These are phyloP conservation scores for Alternaria atra DNA, from an alignment of 2,329 filamentous ascomycete species.

Conservation along the genomic window DNA sequence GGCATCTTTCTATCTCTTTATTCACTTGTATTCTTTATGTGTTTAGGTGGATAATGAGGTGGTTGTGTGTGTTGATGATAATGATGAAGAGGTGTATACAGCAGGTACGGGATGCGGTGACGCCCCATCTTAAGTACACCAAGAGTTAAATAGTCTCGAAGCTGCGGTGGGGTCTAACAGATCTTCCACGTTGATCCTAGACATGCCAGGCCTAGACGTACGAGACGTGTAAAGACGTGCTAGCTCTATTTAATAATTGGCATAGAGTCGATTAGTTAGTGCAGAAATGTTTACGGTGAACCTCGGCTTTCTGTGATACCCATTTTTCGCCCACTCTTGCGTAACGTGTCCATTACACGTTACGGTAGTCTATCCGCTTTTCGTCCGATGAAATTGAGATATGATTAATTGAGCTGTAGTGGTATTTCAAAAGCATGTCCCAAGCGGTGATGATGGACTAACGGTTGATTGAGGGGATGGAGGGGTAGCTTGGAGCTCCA, in stretches of 20 bases:
- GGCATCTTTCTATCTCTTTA: constrained; percentile 31
- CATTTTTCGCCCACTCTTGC: constrained; percentile 8
- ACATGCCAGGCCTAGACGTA: constrained; percentile 1
- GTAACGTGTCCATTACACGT: background rate
- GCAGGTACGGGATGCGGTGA: background rate
- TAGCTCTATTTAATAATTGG: constrained; percentile 6
- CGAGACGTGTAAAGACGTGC: background rate
- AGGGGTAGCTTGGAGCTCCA: constrained; percentile 16
- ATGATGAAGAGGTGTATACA: background rate
- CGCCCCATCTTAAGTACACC: constrained; percentile 7
- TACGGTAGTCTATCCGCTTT: background rate
- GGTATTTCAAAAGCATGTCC: background rate
- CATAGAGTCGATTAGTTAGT: constrained; percentile 1
- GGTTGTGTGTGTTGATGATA: background rate
- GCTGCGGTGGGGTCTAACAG: constrained; percentile 6
- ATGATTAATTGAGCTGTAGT: background rate
- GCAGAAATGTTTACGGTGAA: constrained; percentile 14
- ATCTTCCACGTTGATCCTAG: constrained; percentile 10
- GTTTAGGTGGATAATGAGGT: background rate
- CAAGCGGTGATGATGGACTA: background rate
- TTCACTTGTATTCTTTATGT: background rate
- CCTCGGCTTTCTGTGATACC: constrained; percentile 19
- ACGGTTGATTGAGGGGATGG: background rate
- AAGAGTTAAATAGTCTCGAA: constrained; percentile 6
- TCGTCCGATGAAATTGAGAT: background rate